Evolutionary conservation across 2,329 filamentous ascomycete species (phyloP).

Genomic region (Lecanicillium sp.): DNA sequence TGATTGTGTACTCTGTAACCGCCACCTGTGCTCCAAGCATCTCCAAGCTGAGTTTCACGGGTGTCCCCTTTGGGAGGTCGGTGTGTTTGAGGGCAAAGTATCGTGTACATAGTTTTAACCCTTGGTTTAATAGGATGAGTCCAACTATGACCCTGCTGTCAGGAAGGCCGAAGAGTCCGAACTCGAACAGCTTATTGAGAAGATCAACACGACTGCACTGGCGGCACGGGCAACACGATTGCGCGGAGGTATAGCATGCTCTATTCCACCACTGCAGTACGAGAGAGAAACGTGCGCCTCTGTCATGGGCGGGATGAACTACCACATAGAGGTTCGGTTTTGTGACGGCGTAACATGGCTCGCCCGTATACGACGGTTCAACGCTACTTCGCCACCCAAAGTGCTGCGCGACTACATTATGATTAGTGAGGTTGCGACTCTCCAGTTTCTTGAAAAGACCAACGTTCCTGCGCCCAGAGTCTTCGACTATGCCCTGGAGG

Average conservation of each 20-base stretch:
- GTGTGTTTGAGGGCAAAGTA: constrained; percentile 15
- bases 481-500: constrained; percentile 26
- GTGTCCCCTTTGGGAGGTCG: constrained; percentile 29
- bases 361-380: constrained; percentile 30
- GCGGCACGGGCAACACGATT: constrained; percentile 25
- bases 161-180: constrained; percentile 25
- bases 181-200: constrained; percentile 23
- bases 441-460: constrained; percentile 29
- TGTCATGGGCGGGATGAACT: constrained; percentile 38
- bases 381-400: constrained; percentile 30
- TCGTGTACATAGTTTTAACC: no score
- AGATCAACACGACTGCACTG: constrained; percentile 28
- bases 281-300: constrained; percentile 23
- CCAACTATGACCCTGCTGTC: constrained; percentile 23
- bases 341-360: constrained; percentile 35
- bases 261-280: constrained; percentile 27
- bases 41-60: constrained; percentile 22
- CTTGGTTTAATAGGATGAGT: no score
- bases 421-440: constrained; percentile 31
- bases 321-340: constrained; percentile 33
- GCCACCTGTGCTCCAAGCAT: constrained; percentile 28
- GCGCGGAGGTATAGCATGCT: constrained; percentile 26
- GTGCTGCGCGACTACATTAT: constrained; percentile 26
- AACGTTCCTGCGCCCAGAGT: constrained; percentile 28
- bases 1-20: constrained; percentile 30